Evolutionary conservation across 352 stramenopile genomes (phyloP), one percentile per base, ranked within the genome.

Genomic region (Phytophthora agathidicida): DNA sequence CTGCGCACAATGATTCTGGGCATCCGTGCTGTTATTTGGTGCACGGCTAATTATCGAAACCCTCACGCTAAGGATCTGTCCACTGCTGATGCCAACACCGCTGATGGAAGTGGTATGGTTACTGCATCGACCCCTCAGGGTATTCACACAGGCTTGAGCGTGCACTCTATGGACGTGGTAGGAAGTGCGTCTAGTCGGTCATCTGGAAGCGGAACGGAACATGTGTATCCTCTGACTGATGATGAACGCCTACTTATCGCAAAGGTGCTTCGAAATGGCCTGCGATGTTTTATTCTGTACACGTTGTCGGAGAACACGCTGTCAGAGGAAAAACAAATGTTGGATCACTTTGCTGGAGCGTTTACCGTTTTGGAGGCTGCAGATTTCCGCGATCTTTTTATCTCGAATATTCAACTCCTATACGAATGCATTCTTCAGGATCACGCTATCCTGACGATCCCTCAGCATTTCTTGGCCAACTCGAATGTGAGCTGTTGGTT

Each of bases 1-100:
- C 49, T 99, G 32, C 85, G 94, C 19, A 98, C 96, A 9, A 99
- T 99, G 82, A 97, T 99, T 41, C 68, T 98, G n/a, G 97, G 97
- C 11, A 93, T 99, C 32, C 98, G 98, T 51, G 98, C 94, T 8
- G 80, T 99, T 5, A 98, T 99, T 44, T 99, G 94, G 91, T 99
- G 97, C 72, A 98, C 98, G 10, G 88, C 85, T 28, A 97, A 98
- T 71, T 96, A 96, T 56, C 83, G 88, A 19, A 95, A 95, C 52
- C 85, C 88, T n/a, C 74, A 93, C 14, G 87, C 81, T 32, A 88
- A 94, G 67, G 61, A 96, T 64, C 41, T 95, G 42, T 93, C 83
- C 13, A 90, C 77, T 0, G 88, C 91, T 23, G 87, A 96, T 41
- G 80, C 83, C 0, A 75, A 73, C 17, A 57, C 70, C 35, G 46